Base-by-base conservation (phyloP, 2,329 filamentous ascomycete species). In the Penicillium griseofulvum region DNA sequence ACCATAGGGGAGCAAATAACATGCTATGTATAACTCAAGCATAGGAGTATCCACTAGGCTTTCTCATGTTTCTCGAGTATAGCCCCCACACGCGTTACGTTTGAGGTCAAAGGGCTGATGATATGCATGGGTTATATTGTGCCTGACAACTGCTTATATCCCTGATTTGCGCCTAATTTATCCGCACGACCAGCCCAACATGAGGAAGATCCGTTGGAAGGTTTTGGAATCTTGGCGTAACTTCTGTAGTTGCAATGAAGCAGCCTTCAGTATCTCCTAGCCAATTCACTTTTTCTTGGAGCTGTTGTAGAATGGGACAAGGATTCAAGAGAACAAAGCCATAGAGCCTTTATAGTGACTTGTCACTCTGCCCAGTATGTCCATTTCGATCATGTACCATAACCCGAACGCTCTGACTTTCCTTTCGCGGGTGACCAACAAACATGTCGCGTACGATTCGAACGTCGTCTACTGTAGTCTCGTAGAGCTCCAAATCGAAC, bases 391-490 rank as follows among this genome's bases (percentile, higher is more conserved):
- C 44, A 17, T 46, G 49, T 26, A 65, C 52, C 50, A 64, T 24
- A 12, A 64, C 61, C 5, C 63, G 55, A 7, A 66, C 61, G 1
- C 64, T 63, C 39, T 63, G 46, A 17, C 61, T 63, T 16, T 49
- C 59, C 28, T 59, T 49, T 11, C 46, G 50, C 1, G 58, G 55
- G 41, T 52, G 59, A 2, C 61, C 59, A 16, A 62, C 52, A 33
- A 67, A 65, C 19, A 66, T 60, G 31, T 72, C 69, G 34, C 65
- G 61, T 4, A 61, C 62, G 3, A 68, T 41, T 22, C 59, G 57
- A 9, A 71, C 65, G 47, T 74, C 69, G 8, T 67, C 65, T 2
- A 61, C 41, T 3, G 66, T 69, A 14, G 72, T 74, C 36, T 73
- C 62, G 51, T 64, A 69, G 19, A 72, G 56, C 33, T 71, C 63